Evolutionary conservation across 805 yeast species (phyloP), one percentile per base, ranked within the genome.

Genomic region (Sungouiozyma ichnusensis): DNA sequence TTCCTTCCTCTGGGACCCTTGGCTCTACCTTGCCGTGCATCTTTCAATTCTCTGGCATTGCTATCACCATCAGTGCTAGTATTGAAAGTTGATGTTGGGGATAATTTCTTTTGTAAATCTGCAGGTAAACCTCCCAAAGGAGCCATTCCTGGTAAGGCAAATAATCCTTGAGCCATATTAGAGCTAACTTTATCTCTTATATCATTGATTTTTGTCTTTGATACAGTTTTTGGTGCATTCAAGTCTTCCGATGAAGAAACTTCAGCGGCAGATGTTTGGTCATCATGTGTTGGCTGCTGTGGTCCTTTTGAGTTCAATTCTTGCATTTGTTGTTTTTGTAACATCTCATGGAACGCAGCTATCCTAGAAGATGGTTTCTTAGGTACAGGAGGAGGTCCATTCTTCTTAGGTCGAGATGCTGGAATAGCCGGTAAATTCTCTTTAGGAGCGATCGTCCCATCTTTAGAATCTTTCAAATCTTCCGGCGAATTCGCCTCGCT

Each of bases 281-380:
- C 18, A 17, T 19, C 33, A 39, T 33, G 15, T 33, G 16, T 15
- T 24, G 9, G 31, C 24, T 16, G 58, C 24, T 66, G 66, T 40
- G 71, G 63, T 70, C 73, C 3, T 16, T 11, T 16, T 17, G 7
- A 24, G 29, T 16, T 20, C 50, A 79, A 71, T 35, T 68, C 67
- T 43, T 66, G 62, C 31, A 60, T 56, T 52, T 74, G 79, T 46
- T 69, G 72, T 46, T 69, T 67, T 39, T 73, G 74, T 42, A 83
- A 66, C 81, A 81, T 76, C 53, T 81, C 82, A 54, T 83, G 94
- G 58, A 83, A 83, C 0, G 87, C 87, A 1, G 88, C 87, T 45
- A 83, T 83, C 47, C 72, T 81, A 1, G 86, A 78, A 0, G 90
- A 81, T 15, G 85, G 77, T 51, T 83, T 83, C 52, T 81, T 81